Conservation (phyloP, 768 basidiomycete species). For the Auriscalpium microsporum region DNA sequence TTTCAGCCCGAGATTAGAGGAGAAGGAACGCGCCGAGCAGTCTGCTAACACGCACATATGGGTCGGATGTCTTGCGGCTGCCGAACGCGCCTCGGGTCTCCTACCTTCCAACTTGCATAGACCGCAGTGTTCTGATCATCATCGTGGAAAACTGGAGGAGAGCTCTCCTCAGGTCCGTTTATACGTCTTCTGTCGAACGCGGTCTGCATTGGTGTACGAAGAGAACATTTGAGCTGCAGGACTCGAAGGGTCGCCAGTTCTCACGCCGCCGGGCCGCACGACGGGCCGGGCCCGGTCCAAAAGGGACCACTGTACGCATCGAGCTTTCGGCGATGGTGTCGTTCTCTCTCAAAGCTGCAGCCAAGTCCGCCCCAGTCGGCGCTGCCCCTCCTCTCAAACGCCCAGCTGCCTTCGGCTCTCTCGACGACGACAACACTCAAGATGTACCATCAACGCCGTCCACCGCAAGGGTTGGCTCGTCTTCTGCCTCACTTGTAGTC, state of each 20-base stretch:
- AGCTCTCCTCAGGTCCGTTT: constrained; percentile 84
- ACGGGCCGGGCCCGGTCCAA: background rate
- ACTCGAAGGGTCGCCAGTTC: no score
- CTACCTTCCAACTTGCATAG: constrained; percentile 24
- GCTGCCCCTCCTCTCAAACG: constrained; percentile 42
- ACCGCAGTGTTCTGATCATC: constrained; percentile 22
- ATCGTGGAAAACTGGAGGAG: constrained; percentile 50
- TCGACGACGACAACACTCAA: constrained; percentile 53
- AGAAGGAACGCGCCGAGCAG: background rate
- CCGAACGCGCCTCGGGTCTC: constrained; percentile 43
- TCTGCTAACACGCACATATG: constrained; percentile 55
- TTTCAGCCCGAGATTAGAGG: constrained; percentile 24
- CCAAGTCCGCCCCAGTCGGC: constrained; percentile 47
- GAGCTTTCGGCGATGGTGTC: constrained; percentile 61
- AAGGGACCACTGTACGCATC: background rate
- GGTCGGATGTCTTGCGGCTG: constrained; percentile 62
- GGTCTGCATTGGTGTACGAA: constrained; percentile 27
- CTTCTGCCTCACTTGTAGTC: constrained; percentile 49
- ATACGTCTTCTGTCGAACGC: constrained; percentile 80
- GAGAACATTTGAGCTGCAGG: no score
- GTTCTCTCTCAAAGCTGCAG: constrained; percentile 57
- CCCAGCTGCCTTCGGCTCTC: constrained; percentile 53
- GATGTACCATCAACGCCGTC: constrained; percentile 41
- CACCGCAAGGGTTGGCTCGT: constrained; percentile 29
- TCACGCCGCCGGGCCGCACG: no score